Conservation (phyloP, 331 rosid species). For the Quercus phellos region DNA sequence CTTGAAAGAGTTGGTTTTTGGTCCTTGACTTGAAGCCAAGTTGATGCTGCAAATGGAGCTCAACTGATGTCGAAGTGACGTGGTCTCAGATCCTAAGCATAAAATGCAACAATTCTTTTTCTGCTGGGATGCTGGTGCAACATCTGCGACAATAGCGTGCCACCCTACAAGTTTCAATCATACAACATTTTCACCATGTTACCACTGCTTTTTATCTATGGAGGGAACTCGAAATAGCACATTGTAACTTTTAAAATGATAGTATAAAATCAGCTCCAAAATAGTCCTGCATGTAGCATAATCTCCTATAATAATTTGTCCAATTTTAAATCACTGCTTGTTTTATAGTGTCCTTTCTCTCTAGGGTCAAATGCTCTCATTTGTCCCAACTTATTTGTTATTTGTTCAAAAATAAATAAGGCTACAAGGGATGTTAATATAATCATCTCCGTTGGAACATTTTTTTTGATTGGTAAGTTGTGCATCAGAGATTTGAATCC, state of each 20-base stretch:
- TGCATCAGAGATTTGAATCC: too few relatives aligned
- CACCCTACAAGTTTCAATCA: background rate
- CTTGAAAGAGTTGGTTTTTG: conserved; percentile 60
- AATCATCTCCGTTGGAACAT: too few relatives aligned
- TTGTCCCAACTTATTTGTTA: background rate
- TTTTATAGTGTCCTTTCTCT: background rate
- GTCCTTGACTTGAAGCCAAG: conserved; percentile 30
- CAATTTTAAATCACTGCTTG: background rate
- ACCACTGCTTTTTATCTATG: background rate
- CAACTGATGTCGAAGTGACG: background rate
- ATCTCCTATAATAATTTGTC: background rate
- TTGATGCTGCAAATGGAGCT: conserved; percentile 13
- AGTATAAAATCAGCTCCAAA: background rate
- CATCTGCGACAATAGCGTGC: background rate
- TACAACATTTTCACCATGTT: background rate
- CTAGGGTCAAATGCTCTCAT: background rate
- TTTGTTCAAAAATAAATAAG: background rate
- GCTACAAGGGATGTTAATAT: too few relatives aligned
- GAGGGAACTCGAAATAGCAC: background rate
- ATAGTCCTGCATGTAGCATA: background rate
- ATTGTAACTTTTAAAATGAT: background rate
- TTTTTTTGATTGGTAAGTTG: too few relatives aligned
- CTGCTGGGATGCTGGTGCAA: background rate
- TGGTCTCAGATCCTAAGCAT: background rate
- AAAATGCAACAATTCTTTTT: background rate